phyloP scores from a whole-genome alignment of 2,329 filamentous ascomycete genomes.

The Thermothelomyces thermophilus region DNA sequence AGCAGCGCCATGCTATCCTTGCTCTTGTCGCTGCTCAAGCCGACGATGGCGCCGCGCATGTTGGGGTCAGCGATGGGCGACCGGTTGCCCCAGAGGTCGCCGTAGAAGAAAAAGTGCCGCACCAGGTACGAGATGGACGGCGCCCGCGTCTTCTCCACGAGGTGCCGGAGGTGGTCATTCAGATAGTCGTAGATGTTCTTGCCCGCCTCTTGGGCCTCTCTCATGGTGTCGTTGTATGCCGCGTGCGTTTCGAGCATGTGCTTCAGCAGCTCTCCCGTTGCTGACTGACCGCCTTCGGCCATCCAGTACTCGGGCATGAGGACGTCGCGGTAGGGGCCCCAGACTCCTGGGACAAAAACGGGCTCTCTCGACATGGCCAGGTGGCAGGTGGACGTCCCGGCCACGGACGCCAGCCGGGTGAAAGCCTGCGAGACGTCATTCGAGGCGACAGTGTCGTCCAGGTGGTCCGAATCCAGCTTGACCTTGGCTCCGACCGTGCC shows the following conservation, averaged over 20 bases:
- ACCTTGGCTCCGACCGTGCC: conserved; percentile 98
- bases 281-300: conserved; percentile 93
- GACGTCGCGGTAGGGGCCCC: conserved; percentile 95
- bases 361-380: conserved; percentile 90
- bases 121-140: conserved; percentile 79
- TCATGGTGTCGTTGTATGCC: conserved; percentile 72
- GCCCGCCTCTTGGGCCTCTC: conserved; percentile 72
- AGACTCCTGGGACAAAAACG: conserved; percentile 91
- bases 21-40: conserved; percentile 78
- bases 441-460: conserved; percentile 60
- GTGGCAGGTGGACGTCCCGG: conserved; percentile 95
- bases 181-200: conserved; percentile 93
- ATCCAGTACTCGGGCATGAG: conserved; percentile 91
- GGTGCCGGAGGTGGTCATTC: conserved; percentile 74
- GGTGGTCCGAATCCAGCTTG: conserved; percentile 59
- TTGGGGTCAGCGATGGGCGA: conserved; percentile 86
- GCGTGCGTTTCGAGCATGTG: conserved; percentile 94
- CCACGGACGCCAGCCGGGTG: conserved; percentile 84
- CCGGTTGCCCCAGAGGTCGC: conserved; percentile 93
- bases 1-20: conserved; percentile 81
- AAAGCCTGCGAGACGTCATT: conserved; percentile 93
- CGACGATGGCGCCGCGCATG: conserved; percentile 88
- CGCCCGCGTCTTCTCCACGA: conserved; percentile 61
- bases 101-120: conserved; percentile 97
- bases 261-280: conserved; percentile 88